These are phyloP conservation scores for Bisporella sp. DNA, from an alignment of 2,329 filamentous ascomycete species.

Conservation along the genomic window DNA sequence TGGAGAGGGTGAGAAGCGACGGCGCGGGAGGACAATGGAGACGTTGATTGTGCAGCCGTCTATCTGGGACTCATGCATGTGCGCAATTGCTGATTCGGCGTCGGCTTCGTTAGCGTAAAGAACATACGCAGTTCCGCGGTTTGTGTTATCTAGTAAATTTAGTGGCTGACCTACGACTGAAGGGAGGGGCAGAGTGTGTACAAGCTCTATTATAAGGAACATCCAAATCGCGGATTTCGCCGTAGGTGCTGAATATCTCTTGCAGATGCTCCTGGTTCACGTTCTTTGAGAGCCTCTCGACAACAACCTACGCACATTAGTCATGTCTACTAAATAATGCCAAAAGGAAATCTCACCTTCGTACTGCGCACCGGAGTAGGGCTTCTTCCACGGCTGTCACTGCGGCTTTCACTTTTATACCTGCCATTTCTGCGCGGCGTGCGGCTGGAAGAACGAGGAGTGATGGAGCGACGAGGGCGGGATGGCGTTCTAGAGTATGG, in stretches of 20 bases:
- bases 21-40: constrained; percentile 29
- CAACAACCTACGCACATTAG: constrained; percentile 63
- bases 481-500: constrained; percentile 18
- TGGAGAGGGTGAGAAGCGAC: constrained; percentile 72
- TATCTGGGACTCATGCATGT: constrained; percentile 93
- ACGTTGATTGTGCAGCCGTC: constrained; percentile 29
- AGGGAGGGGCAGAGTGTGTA: constrained; percentile 36
- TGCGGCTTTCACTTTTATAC: constrained; percentile 24
- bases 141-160: constrained; percentile 64
- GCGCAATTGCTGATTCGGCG: constrained; percentile 81
- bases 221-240: constrained; percentile 78
- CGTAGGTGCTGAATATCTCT: constrained; percentile 90
- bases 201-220: constrained; percentile 83
- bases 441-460: constrained; percentile 21
- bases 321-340: background rate
- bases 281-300: constrained; percentile 94
- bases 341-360: constrained; percentile 34
- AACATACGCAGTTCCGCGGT: constrained; percentile 90
- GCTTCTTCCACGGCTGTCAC: constrained; percentile 24
- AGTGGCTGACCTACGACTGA: background rate
- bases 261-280: constrained; percentile 80
- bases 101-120: constrained; percentile 70
- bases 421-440: constrained; percentile 22
- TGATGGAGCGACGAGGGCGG: constrained; percentile 23
- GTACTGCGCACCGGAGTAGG: constrained; percentile 39